These are phyloP conservation scores for Hortaea werneckii DNA, from an alignment of 2,329 filamentous ascomycete genomes.

Conservation along the genomic window DNA sequence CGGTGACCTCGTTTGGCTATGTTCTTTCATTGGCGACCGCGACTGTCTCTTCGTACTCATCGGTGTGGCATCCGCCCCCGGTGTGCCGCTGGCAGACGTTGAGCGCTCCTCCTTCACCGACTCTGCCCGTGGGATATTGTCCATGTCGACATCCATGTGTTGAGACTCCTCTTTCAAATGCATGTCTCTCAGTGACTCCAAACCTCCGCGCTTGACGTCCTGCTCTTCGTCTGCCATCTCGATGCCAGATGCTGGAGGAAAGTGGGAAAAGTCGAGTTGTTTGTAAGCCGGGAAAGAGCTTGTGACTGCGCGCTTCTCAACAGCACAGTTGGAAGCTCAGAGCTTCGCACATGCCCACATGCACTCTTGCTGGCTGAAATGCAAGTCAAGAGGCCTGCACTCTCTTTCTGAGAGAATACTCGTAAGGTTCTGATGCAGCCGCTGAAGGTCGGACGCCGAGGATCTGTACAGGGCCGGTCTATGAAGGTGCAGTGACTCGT, in stretches of 20 bases:
- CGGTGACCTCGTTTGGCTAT: slow-evolving; percentile 26
- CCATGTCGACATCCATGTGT: slow-evolving; percentile 18
- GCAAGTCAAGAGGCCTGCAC: too few species aligned
- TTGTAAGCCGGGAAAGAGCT: background rate
- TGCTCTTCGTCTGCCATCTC: slow-evolving; percentile 30
- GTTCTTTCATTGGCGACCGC: slow-evolving; percentile 16
- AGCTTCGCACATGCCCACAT: background rate
- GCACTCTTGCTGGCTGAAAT: background rate
- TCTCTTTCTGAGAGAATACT: too few species aligned
- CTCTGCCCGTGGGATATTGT: slow-evolving; percentile 14
- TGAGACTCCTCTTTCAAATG: slow-evolving; percentile 32
- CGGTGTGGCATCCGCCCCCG: slow-evolving; percentile 12
- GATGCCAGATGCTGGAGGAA: background rate
- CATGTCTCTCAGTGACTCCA: slow-evolving; percentile 37
- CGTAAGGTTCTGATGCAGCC: too few species aligned
- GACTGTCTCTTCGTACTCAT: slow-evolving; percentile 12
- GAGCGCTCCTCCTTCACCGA: slow-evolving; percentile 15
- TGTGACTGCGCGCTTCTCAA: background rate
- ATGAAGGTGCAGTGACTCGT: too few species aligned
- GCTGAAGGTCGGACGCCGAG: too few species aligned
- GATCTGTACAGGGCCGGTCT: too few species aligned
- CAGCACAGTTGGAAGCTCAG: background rate
- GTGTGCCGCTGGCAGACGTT: slow-evolving; percentile 10
- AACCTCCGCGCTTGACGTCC: slow-evolving; percentile 24
- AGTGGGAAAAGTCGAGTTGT: background rate